Base-by-base conservation (phyloP, 2,329 filamentous ascomycete species). In the Microdochium trichocladiopsis region DNA sequence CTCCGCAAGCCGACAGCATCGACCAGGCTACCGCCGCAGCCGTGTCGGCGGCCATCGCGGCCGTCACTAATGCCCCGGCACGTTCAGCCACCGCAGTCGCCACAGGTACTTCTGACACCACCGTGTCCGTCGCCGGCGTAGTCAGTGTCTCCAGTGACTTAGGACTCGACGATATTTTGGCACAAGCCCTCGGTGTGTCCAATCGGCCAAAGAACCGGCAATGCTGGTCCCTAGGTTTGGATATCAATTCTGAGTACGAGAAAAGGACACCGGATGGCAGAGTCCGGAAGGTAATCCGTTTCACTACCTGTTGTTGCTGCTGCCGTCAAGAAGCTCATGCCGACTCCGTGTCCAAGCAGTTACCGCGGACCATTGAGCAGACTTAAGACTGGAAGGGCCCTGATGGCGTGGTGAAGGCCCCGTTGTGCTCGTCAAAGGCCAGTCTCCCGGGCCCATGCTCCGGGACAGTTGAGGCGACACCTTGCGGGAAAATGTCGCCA, bases 401-500 rank as follows among this genome's bases (percentile, higher is more conserved):
- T 4, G 62, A 64, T 45, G 62, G 62, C 5, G 52, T 56, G 5
- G 50, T 55, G 2, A 61, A 62, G 50, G 50, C 49, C 16, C 59
- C 69, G 75, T 73, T 3, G 75, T 91, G 54, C 72, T 88, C 25
- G 71, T 88, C 62, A 86, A 87, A 62, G 80, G 79, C 9, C 76
- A 81, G 45, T 85, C 80, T 55, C 87, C 87, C 1, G 87, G 84
- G 0, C 87, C 87, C 1, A 72, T 76, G 14, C 81, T 91, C 51
- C 75, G 78, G 54, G 84, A 79, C 18, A 77, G 84, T 63, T 84
- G 80, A 80, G 82, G 81, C 37, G 82, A 85, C 59, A 78, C 69
- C 24, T 75, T 83, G 47, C 70, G 87, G 51, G 80, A 90, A 45
- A 84, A 82, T 25, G 77, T 92, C 52, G 77, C 81, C 66, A 94